Evolutionary conservation across 2,329 filamentous ascomycete genomes (phyloP), one percentile per base, ranked within the genome.

Genomic region (Aspergillus uvarum): DNA sequence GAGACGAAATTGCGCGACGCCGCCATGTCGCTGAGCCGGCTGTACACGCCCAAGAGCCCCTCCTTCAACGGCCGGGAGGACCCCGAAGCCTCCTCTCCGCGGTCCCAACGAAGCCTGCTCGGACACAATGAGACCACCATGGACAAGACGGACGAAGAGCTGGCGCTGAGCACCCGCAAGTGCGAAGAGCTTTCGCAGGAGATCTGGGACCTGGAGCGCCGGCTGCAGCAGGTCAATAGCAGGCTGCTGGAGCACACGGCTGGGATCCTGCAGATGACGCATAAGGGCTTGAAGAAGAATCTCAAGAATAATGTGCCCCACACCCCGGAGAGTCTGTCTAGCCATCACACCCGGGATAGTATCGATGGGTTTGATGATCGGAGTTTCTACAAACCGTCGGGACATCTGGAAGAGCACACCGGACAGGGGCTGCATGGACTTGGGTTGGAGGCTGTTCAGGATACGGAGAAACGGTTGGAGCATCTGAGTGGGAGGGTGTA

Each of bases 1-100:
- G 95, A 99, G 75, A 90, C 88, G 57, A 99, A 98, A 79, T 92
- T 97, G 69, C 90, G 92, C 68, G 94, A 98, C 82, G 95, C 95
- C 1, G 92, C 95, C 11, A 85, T 89, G 65, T 96, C 92, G 47
- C 88, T 99, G 77, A 88, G 89, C 60, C 88, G 89, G 68, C 81
- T 99, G 31, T 92, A 96, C 72, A 85, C 85, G 8, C 83, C 87
- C n/a, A 82, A 83, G 35, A 81, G 80, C n/a, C 83, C 84, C 64
- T 81, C 77, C 53, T 76, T 74, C 61, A 83, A 79, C 68, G 74
- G 77, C 61, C 75, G 81, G 10, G 70, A 72, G 29, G 66, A 67
- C 21, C 42, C 60, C 59, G 65, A 70, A 51, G 71, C 62, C 12
- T 75, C 62, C 12, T 75, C 69, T 72, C 81, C 60, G 67, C 83